Conservation (phyloP, 2,329 filamentous ascomycete genomes). For the Colletotrichum sp. region DNA sequence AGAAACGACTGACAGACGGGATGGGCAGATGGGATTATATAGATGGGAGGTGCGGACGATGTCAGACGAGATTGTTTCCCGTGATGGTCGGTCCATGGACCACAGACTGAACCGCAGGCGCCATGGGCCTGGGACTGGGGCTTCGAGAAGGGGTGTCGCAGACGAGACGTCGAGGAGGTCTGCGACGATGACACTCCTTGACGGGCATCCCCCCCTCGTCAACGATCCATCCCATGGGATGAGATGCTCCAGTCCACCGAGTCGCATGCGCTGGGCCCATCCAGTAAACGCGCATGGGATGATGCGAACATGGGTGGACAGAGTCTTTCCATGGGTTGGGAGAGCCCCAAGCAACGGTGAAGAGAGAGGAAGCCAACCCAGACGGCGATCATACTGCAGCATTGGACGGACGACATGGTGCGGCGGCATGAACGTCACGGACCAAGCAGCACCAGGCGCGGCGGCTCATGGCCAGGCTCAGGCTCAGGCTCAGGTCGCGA, state of each 20-base stretch:
- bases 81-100: neutral
- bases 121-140: neutral
- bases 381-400: slow-evolving; percentile 18
- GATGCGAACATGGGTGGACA: neutral
- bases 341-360: neutral
- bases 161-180: slow-evolving; percentile 4
- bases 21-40: slow-evolving; percentile 1
- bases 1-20: neutral
- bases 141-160: neutral
- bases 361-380: neutral
- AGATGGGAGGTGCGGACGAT: neutral
- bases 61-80: slow-evolving; percentile 1
- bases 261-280: neutral
- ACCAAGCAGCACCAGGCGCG: neutral
- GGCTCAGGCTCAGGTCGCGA: neutral
- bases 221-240: neutral
- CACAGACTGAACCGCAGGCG: neutral
- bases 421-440: slow-evolving; percentile 17
- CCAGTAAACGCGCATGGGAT: slow-evolving; percentile 1
- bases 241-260: neutral
- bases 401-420: slow-evolving; percentile 14
- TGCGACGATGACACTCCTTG: slow-evolving; percentile 12
- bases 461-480: neutral
- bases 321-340: neutral
- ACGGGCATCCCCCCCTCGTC: neutral